Conservation (phyloP, 176 grass and related monocot genomes). For the Oryza rufipogon region DNA sequence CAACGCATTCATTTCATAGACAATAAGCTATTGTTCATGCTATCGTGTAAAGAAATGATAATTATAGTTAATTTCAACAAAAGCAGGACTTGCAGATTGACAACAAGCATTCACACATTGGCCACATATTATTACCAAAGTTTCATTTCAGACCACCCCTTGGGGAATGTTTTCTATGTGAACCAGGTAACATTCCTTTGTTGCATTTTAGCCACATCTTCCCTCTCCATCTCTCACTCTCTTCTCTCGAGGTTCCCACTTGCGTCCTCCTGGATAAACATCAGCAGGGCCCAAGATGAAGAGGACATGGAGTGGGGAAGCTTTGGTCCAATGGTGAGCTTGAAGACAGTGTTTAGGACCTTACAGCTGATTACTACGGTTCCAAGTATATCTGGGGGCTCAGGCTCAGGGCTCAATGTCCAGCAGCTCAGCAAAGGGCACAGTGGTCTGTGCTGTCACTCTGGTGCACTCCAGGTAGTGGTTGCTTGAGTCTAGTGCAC, state of each 20-base stretch:
- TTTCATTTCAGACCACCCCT: background rate
- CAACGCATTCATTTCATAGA: constrained; percentile 7
- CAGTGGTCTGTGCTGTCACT: background rate
- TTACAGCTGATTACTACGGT: background rate
- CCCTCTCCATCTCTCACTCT: background rate
- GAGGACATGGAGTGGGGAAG: background rate
- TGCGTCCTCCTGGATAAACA: background rate
- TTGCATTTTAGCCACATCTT: background rate
- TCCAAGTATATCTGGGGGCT: background rate
- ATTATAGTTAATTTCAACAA: constrained; percentile 19
- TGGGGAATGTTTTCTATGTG: background rate
- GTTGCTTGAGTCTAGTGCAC: background rate
- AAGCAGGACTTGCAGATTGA: constrained; percentile 29
- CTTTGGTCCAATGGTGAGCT: background rate
- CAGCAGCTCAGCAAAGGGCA: background rate
- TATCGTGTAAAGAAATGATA: background rate
- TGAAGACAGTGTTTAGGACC: background rate
- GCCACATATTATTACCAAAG: background rate
- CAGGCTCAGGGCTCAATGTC: background rate
- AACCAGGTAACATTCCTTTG: background rate
- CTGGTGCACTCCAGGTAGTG: background rate
- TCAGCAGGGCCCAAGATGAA: background rate
- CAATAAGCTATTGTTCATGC: background rate
- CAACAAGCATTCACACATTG: background rate
- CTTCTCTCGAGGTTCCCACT: background rate